A percentile compares a stretch with the other conserved stretches of the same genome.
Evolutionary conservation across 192 early-diverging fungal species (phyloP).

Genomic region (Mortierella alpina): DNA sequence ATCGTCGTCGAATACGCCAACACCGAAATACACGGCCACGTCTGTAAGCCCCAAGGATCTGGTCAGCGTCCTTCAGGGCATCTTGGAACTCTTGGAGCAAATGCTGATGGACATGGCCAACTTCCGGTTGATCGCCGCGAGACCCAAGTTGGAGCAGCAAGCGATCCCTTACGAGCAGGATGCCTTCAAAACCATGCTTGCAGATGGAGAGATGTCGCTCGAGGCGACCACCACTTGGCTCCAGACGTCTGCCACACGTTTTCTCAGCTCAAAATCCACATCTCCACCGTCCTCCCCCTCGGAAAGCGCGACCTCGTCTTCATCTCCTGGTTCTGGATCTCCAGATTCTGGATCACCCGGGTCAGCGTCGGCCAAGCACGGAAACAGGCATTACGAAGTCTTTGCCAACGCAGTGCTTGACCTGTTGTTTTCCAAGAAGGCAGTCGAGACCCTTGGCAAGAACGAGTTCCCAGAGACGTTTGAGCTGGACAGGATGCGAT

Average conservation of each 20-base stretch:
- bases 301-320: conserved; percentile 45
- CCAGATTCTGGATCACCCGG: background rate
- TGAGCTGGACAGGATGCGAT: conserved; percentile 70
- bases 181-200: conserved; percentile 72
- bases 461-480: conserved; percentile 76
- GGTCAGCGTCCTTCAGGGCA: conserved; percentile 57
- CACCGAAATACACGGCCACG: conserved; percentile 6
- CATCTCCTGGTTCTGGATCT: conserved; percentile 4
- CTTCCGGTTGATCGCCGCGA: conserved; percentile 71
- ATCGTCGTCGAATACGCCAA: conserved; percentile 1
- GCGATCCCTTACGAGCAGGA: conserved; percentile 81
- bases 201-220: conserved; percentile 56
- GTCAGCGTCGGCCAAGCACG: background rate
- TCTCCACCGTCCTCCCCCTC: conserved; percentile 55
- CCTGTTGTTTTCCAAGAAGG: conserved; percentile 60
- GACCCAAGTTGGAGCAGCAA: conserved; percentile 74
- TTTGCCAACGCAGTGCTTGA: conserved; percentile 64
- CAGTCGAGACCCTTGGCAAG: conserved; percentile 11
- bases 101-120: conserved; percentile 90
- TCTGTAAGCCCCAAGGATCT: conserved; percentile 42
- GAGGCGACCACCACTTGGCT: conserved; percentile 74
- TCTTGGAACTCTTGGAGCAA: conserved; percentile 72
- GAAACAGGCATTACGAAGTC: conserved; percentile 58
- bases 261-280: conserved; percentile 36
- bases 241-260: conserved; percentile 38